These are phyloP conservation scores for Hsuehochloa calcarea DNA, from an alignment of 176 grass and related monocot species.

Conservation along the genomic window DNA sequence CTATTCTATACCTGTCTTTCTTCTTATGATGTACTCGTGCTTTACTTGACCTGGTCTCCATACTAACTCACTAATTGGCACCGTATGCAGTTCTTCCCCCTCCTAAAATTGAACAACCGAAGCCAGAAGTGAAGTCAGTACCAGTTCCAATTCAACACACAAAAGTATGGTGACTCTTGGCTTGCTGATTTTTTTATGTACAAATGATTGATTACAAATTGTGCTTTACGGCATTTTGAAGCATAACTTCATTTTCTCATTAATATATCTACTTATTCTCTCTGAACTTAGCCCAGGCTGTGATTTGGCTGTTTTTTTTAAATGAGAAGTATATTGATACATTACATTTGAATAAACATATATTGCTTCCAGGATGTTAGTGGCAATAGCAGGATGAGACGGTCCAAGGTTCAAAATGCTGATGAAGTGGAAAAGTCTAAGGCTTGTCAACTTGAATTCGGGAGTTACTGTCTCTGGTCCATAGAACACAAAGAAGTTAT, in stretches of 20 bases:
- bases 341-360: neutral
- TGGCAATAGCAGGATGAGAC: conserved; percentile 6
- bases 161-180: conserved; percentile 49
- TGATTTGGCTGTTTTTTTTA: neutral
- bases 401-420: conserved; percentile 50
- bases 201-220: neutral
- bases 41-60: conserved; percentile 8
- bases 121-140: conserved; percentile 40
- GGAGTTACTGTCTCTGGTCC: conserved; percentile 97
- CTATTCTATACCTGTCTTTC: neutral
- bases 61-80: conserved; percentile 24
- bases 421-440: conserved; percentile 75
- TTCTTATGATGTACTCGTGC: conserved; percentile 15
- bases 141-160: conserved; percentile 17
- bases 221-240: neutral
- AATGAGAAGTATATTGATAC: conserved; percentile 19
- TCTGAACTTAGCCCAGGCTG: conserved; percentile 16
- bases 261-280: neutral
- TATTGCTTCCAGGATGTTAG: conserved; percentile 42
- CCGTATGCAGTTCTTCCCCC: conserved; percentile 50
- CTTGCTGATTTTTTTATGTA: neutral
- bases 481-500: conserved; percentile 91
- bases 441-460: conserved; percentile 89
- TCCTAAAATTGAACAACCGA: conserved; percentile 44
- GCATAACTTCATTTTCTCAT: conserved; percentile 15